Percentiles rank a stretch among this genome's conserved stretches.
Evolutionary conservation across 2,329 filamentous ascomycete genomes (phyloP).

Genomic region (Pseudomassariella vexata): DNA sequence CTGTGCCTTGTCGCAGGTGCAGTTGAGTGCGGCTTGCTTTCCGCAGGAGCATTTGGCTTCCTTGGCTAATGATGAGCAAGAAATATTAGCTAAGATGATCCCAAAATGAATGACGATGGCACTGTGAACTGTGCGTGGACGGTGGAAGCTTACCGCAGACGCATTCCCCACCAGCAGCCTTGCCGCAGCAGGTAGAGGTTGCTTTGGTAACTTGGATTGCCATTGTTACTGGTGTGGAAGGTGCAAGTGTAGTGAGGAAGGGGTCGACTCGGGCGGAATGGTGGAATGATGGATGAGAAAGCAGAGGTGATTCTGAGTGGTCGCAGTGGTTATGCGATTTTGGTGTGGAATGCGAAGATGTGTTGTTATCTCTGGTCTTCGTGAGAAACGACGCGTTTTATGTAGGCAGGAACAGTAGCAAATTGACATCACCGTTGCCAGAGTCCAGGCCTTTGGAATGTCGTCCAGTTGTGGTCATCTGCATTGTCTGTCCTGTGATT

Average conservation of each 20-base stretch:
- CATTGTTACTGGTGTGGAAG: slow-evolving; percentile 19
- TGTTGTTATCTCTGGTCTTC: too few relatives aligned
- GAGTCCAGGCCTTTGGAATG: too few relatives aligned
- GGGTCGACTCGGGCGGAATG: neutral
- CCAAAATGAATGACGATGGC: neutral
- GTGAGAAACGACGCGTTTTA: too few relatives aligned
- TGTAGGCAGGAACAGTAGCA: too few relatives aligned
- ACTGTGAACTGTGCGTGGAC: neutral
- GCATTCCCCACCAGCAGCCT: slow-evolving; percentile 42
- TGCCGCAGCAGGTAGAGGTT: slow-evolving; percentile 50
- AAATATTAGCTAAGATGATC: slow-evolving; percentile 7
- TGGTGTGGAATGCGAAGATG: too few relatives aligned
- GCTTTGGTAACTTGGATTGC: slow-evolving; percentile 25
- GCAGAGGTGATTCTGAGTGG: slow-evolving; percentile 1
- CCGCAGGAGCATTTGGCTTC: slow-evolving; percentile 82
- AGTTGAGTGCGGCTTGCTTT: slow-evolving; percentile 78
- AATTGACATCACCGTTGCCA: too few relatives aligned
- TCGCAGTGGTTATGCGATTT: too few relatives aligned
- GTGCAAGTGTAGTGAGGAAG: slow-evolving; percentile 2
- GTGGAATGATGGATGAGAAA: neutral
- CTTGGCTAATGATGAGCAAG: slow-evolving; percentile 46
- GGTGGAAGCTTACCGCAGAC: slow-evolving; percentile 46
- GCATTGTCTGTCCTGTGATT: slow-evolving; percentile 1
- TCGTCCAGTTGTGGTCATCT: slow-evolving; percentile 5
- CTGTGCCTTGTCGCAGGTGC: slow-evolving; percentile 72